A percentile compares a stretch with the other conserved stretches of the same genome.
These are phyloP conservation scores for Penicillium maclennaniae DNA, from an alignment of 495 filamentous ascomycete species.

Conservation along the genomic window DNA sequence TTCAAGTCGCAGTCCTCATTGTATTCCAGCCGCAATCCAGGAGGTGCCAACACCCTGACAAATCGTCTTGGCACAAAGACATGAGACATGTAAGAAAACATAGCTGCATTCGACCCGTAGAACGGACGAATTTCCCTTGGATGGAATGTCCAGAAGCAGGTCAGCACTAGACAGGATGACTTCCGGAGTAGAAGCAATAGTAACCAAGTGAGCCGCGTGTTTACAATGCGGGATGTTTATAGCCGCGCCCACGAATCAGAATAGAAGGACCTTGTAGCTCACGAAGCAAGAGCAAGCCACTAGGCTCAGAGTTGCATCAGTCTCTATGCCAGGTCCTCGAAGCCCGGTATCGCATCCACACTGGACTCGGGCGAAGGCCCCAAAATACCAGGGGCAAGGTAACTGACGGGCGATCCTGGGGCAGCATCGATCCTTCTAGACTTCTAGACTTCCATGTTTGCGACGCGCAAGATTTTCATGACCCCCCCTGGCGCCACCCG, in stretches of 20 bases:
- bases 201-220: background rate
- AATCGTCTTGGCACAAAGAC: background rate
- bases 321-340: background rate
- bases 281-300: constrained; percentile 11
- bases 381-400: background rate
- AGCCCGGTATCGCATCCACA: constrained; percentile 3
- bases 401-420: constrained; percentile 11
- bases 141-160: background rate
- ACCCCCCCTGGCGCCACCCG: constrained; percentile 16
- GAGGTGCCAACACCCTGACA: background rate
- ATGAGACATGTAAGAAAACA: background rate
- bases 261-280: background rate
- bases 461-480: constrained; percentile 11
- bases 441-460: constrained; percentile 2
- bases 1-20: too few species aligned
- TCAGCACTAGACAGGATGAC: too few species aligned
- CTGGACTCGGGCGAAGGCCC: background rate
- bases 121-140: background rate
- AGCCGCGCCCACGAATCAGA: constrained; percentile 3
- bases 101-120: background rate
- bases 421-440: background rate
- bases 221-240: background rate
- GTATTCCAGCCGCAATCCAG: too few species aligned
- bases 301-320: background rate
- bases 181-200: background rate